phyloP scores from a whole-genome alignment of 2,329 filamentous ascomycete genomes.

The Microsporum canis region DNA sequence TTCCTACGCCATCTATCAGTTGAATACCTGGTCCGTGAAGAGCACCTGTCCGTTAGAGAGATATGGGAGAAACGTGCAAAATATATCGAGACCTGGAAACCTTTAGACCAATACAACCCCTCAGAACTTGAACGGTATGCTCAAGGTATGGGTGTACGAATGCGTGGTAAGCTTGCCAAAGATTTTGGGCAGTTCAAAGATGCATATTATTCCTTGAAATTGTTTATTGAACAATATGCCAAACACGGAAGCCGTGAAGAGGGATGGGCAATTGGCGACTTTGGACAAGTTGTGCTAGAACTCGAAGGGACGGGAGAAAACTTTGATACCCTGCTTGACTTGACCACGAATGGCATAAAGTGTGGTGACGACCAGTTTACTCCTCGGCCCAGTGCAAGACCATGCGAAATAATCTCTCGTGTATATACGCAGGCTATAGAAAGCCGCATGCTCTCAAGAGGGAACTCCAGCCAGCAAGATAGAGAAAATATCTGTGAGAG shows the following conservation, averaged over 20 bases:
- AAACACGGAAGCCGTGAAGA: slow-evolving; percentile 7
- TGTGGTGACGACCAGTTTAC: not conserved
- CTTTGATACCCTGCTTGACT: not conserved
- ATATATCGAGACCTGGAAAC: slow-evolving; percentile 6
- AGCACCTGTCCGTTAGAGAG: slow-evolving; percentile 1
- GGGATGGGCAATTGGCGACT: slow-evolving; percentile 7
- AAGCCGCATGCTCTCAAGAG: slow-evolving; percentile 2
- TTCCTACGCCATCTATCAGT: slow-evolving; percentile 2
- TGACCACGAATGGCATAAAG: not conserved
- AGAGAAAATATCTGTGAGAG: slow-evolving; percentile 4
- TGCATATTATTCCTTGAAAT: slow-evolving; percentile 5
- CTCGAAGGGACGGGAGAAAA: slow-evolving; percentile 2
- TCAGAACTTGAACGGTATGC: slow-evolving; percentile 6
- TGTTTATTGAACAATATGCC: slow-evolving; percentile 8
- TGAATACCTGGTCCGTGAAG: slow-evolving; percentile 2
- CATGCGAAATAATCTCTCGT: slow-evolving; percentile 4
- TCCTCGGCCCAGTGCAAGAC: not conserved
- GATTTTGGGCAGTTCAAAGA: slow-evolving; percentile 7
- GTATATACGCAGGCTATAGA: slow-evolving; percentile 5
- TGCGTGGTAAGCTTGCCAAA: slow-evolving; percentile 8
- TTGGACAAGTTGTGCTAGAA: slow-evolving; percentile 6
- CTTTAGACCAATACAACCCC: slow-evolving; percentile 3
- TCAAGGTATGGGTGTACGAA: slow-evolving; percentile 5
- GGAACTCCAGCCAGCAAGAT: not conserved
- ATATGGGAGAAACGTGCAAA: slow-evolving; percentile 3